Conservation (phyloP, 2,329 filamentous ascomycete genomes). For the Epichloe typhina region DNA sequence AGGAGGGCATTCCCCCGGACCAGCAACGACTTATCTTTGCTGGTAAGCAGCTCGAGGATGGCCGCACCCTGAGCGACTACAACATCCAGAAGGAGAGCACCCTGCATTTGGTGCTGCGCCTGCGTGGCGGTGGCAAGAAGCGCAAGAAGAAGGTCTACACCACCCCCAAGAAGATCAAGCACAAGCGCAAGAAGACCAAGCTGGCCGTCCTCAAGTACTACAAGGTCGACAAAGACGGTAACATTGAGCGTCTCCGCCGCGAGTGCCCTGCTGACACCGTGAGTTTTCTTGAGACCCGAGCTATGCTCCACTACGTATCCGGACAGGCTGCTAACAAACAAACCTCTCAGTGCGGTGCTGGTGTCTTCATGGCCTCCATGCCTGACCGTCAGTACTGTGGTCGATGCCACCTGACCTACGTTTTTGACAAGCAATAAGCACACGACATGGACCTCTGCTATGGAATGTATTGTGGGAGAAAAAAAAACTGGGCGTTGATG, state of each 20-base stretch:
- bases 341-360: slow-evolving; percentile 71
- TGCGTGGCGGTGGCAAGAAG: slow-evolving; percentile 99
- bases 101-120: slow-evolving; percentile 92
- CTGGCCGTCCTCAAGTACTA: slow-evolving; percentile 99
- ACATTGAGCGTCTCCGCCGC: slow-evolving; percentile 97
- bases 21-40: slow-evolving; percentile 99
- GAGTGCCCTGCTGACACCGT: slow-evolving; percentile 91
- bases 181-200: slow-evolving; percentile 99
- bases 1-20: slow-evolving; percentile 97
- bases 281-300: slow-evolving; percentile 27
- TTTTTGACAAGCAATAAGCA: slow-evolving; percentile 54
- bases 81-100: slow-evolving; percentile 99
- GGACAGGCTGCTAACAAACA: background rate
- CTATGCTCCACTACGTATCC: no score
- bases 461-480: slow-evolving; percentile 17
- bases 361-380: slow-evolving; percentile 99
- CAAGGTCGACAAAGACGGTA: slow-evolving; percentile 99
- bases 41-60: slow-evolving; percentile 99
- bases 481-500: slow-evolving; percentile 24
- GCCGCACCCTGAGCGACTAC: slow-evolving; percentile 98
- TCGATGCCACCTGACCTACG: slow-evolving; percentile 60
- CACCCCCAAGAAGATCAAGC: slow-evolving; percentile 99
- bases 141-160: slow-evolving; percentile 99
- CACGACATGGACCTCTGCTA: slow-evolving; percentile 15
- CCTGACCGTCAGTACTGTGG: slow-evolving; percentile 97